Conservation (phyloP, 768 basidiomycete species). For the Termitomyces sp. region DNA sequence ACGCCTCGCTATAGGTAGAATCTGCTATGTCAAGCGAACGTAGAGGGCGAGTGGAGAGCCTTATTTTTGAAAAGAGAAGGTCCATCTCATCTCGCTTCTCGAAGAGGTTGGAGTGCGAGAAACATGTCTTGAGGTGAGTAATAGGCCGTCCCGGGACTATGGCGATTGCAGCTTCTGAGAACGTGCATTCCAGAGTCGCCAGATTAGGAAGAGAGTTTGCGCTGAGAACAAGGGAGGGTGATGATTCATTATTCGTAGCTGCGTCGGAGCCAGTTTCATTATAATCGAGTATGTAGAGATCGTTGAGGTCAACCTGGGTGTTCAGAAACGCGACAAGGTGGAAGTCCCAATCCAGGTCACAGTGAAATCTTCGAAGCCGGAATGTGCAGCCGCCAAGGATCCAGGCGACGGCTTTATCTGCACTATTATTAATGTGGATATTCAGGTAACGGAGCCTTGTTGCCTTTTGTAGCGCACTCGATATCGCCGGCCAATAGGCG, state of each 20-base stretch:
- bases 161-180: conserved; percentile 56
- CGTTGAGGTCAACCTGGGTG: conserved; percentile 41
- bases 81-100: conserved; percentile 54
- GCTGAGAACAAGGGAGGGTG: conserved; percentile 24
- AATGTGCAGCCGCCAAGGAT: conserved; percentile 42
- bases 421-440: conserved; percentile 40
- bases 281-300: conserved; percentile 49
- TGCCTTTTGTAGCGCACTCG: conserved; percentile 44
- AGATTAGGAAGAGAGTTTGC: conserved; percentile 42
- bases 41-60: conserved; percentile 39
- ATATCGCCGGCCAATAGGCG: conserved; percentile 49
- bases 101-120: conserved; percentile 45
- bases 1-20: conserved; percentile 50
- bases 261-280: conserved; percentile 21
- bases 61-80: conserved; percentile 43
- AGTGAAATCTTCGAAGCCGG: conserved; percentile 57
- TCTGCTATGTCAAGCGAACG: conserved; percentile 62
- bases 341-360: conserved; percentile 64
- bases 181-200: conserved; percentile 61
- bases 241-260: conserved; percentile 15
- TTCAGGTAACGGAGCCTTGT: conserved; percentile 48
- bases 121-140: conserved; percentile 64
- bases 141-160: conserved; percentile 58
- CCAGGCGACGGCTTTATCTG: conserved; percentile 34
- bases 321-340: conserved; percentile 52